Base-by-base conservation (phyloP, 1,284 basidiomycete species). In the Irpex rosettiformis region DNA sequence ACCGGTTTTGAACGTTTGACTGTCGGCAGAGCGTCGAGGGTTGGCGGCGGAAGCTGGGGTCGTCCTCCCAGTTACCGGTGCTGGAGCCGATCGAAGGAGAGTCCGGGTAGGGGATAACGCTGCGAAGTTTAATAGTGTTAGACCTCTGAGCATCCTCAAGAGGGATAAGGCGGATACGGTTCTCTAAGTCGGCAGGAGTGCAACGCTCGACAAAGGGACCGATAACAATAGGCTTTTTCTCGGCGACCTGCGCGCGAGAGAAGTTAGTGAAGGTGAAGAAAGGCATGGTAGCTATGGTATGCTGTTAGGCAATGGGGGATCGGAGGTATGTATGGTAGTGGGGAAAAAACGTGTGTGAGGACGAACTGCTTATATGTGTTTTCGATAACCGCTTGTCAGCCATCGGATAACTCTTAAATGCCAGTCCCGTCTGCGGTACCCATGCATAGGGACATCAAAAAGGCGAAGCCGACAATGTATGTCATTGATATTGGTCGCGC, bases 191-290 rank as follows among this genome's bases (percentile, higher is more conserved):
- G 3, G 52, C 30, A 47, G 27, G 57, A 45, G 37, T 13, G 52
- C 21, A 54, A 16, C 52, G 27, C 16, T 54, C 52, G 21, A 54
- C 30, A 10, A 22, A 28, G 29, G 42, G 27, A 54, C 42, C 25
- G 52, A 51, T 58, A 16, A 47, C 29, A 10, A 52, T 30, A 4
- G 45, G 55, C 43, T 25, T 49, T 18, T 52, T 53, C 48, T 58
- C 29, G 24, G 13, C 28, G 40, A 43, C 57, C 48, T 27, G 52
- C 40, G 30, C 27, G 21, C 52, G 57, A 22, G 27, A 22, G 27
- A 25, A 43, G 24, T 58, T 58, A 3, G 48, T 10, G 16, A 51
- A 29, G 56, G 21, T n/a, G 49, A 57, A 58, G 42, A 58, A 58
- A 24, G 48, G 40, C 57, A 54, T 58, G 37, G 57, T 52, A 18